Evolutionary conservation across 441 rosid genomes (phyloP), one percentile per base, ranked within the genome.

Genomic region (Gossypium davidsonii): DNA sequence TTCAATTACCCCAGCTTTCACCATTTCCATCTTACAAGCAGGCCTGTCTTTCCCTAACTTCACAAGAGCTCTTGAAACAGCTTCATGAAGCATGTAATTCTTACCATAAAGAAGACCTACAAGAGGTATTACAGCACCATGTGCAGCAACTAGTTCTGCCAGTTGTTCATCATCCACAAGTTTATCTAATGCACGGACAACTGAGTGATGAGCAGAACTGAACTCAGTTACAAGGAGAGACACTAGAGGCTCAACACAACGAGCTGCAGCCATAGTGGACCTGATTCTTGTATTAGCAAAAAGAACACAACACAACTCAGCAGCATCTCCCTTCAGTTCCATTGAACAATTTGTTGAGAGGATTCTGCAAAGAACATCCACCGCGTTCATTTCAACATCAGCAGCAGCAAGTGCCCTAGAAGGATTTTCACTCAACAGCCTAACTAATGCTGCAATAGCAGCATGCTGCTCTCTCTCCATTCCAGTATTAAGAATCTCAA

Each of bases 251-350:
- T 94, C 99, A 72, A 96, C 98, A 73, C 99, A 93, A 73, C 91
- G 96, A 12, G 98, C 99, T n/a, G 98, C 99, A 77, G 97, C 98
- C 85, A 92, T 79, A 17, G 99, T 92, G 74, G 99, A 94, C 83
- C 99, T 90, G 73, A 94, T 91, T 83, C 93, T 88, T 61, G 94
- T 89, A 79, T 94, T 96, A 74, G 90, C 93, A 80, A 96, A 96
- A 77, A 96, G 91, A 83, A 96, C 99, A 83, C 90, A 86, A 64
- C 99, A 96, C 76, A 96, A 79, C 85, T 96, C 99, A 44, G 99
- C 99, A 72, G 99, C 98, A 89, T 96, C 98, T 72, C 98, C 98
- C 80, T 96, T 96, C 79, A 96, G 87, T 77, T 94, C 99, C 91
- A 88, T 85, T 23, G 99, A 87, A 81, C 91, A 90, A 81, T 91